Base-by-base conservation (phyloP, 2,329 filamentous ascomycete species). In the Diaporthe helianthi region DNA sequence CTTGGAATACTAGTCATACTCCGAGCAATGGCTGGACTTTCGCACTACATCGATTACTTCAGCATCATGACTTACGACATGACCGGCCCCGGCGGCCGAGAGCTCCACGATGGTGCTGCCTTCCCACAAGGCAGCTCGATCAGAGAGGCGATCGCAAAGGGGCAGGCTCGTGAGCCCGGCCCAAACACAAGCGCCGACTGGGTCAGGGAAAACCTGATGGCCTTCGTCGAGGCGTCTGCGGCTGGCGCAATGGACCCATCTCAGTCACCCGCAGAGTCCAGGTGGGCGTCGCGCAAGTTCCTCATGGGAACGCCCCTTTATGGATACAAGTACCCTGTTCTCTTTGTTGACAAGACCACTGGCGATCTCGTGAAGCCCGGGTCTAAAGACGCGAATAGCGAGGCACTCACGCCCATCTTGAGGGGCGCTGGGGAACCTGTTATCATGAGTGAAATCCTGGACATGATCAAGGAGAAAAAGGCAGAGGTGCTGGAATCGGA, bases 51-150 rank as follows among this genome's bases (percentile, higher is more conserved):
- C 13, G 73, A 74, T 63, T 74, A 74, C 29, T 72, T 74, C 69
- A 71, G 67, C 52, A 69, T 74, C 52, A 73, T 74, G 73, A 73
- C 73, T 0, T 74, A 74, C 55, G 73, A 74, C 60, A 73, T 74
- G 72, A 55, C 69, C 3, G 73, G 73, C 1, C 68, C 71, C 0
- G 71, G 60, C 7, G 73, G 73, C 2, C 72, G 55, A 13, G 65
- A 71, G 49, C 31, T 67, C 41, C 44, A 31, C n/a, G 52, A 49
- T 19, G 49, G 22, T 9, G n/a, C 47, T 2, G 38, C 10, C 19
- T 41, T 68, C n/a, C 65, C 64, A 0, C 65, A 53, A 2, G 67
- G 60, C 15, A 63, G 66, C 49, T 47, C 70, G 15, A 44, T 69
- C 29, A 44, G 60, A 1, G 24, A 44, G n/a, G 69, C 69, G 4